Evolutionary conservation across 2,329 filamentous ascomycete genomes (phyloP), one percentile per base, ranked within the genome.

Genomic region (Hypocreales sp.): DNA sequence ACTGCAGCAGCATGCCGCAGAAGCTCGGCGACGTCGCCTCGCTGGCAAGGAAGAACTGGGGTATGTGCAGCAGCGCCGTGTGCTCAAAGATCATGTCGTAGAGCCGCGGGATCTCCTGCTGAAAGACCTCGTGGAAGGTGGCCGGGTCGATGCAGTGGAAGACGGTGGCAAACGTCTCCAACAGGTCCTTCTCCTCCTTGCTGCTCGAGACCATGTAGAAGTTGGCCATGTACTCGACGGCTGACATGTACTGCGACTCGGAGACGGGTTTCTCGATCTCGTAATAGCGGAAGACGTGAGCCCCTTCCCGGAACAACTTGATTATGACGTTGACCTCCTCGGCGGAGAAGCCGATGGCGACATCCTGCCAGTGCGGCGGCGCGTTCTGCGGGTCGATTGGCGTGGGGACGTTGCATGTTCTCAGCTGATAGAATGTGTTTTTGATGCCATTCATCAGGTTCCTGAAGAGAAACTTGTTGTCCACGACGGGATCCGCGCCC

Each of bases 61-160:
- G 87, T 31, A 98, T 81, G 50, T 98, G 90, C 27, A 98, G 65
- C 21, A 99, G 64, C 15, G 83, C 81, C 2, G 84, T 84, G 51
- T 99, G 90, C 48, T 95, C 83, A 48, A 95, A 93, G 56, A 93
- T 94, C 67, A 95, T 87, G 36, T 93, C 79, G 50, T 98, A 95
- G 20, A 99, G 71, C 51, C 83, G 82, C 20, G 87, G 87, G 34
- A 99, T 95, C 57, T 95, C 90, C 34, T 86, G 82, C 47, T 93
- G 82, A 50, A 98, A 99, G 22, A 98, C 84, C 56, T 99, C 90
- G 44, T 98, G 86, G 48, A 99, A 98, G 0, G 87, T 94, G 8
- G 92, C 90, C 2, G 90, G 90, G 46, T 99, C 90, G 37, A 99
- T 90, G 53, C 87, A 92, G 48, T 98, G 90, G 47, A 99, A 98